Base-by-base conservation (phyloP, 2,329 filamentous ascomycete species). In the Epicoccum nigrum region DNA sequence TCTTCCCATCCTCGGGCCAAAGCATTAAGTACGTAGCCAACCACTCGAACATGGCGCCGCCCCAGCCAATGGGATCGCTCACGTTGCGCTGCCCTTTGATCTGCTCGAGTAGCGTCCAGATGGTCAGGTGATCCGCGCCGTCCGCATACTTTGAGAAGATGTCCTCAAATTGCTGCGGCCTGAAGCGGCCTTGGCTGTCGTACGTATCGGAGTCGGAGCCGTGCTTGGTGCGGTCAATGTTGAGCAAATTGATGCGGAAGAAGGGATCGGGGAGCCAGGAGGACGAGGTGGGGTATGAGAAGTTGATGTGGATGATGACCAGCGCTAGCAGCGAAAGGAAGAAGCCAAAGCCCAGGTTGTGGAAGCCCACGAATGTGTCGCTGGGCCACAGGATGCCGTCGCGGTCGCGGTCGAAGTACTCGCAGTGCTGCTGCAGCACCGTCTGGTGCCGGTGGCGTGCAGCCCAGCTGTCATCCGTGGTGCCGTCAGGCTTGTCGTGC, bases 1-100 rank as follows among this genome's bases (percentile, higher is more conserved):
- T 77, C 42, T 73, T 72, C 0, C 83, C 83, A 61, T 86, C 81
- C 32, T 77, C 75, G 0, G 83, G 81, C 78, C 78, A 81, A 5
- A 84, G 68, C 35, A 86, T 70, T 13, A 84, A 59, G 49, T 80
- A 83, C 0, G 79, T 79, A 0, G 79, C 79, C 2, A 76, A 59
- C 76, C 63, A 80, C 56, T 81, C 79, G 30, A 81, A 74, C 15
- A 76, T 58, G 0, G 73, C 69, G 1, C 76, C 78, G 27, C 66
- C 69, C 77, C 74, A 78, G 0, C 79, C 78, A 51, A 78, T 77
- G 2, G 73, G 69, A 67, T 81, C 78, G 4, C 66, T 49, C 12
- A 71, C 56, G 40, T 61, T 66, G 55, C 76, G 62, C 62, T 80
- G 74, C 6, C 75, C 76, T 48, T 71, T 72, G 57, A 74, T 68